Evolutionary conservation across 148 eudicot genomes (phyloP), one percentile per base, ranked within the genome.

Genomic region (Cornus kousa): DNA sequence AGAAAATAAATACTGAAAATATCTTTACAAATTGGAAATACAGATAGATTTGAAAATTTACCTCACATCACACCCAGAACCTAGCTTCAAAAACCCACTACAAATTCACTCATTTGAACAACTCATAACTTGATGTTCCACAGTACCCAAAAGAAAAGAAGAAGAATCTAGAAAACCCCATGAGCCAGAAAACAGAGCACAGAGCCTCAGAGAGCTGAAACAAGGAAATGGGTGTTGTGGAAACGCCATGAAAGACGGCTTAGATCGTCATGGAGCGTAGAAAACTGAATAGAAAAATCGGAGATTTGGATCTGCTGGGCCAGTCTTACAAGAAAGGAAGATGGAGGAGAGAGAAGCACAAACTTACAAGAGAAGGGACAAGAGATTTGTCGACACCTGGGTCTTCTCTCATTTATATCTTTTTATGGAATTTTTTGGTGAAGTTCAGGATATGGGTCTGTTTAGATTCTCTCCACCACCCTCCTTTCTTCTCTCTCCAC

Each of bases 341-440:
- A 8, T 20, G 31, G 66, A 17, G 66, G 66, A 17, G 66, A 62
- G 64, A 62, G 69, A 77, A 64, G 79, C 48, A 28, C 65, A 67
- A 68, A 77, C 73, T 77, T 77, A 53, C 79, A 77, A n/a, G 73
- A 68, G 79, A 77, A 68, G 79, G 73, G 79, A 68, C 79, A 77
- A 6, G n/a, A 53, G 78, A 68, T 67, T 76, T 76, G 71, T 76
- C 78, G 2, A 67, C 46, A 76, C 14, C 64, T 68, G 72, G 24
- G 43, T 76, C 79, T 67, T 67, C 78, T 75, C 39, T 62, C 62
- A 46, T 67, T 75, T 76, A 31, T 50, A 67, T 76, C 31, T 67
- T 67, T 67, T 66, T 76, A 35, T 48, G 62, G 78, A 66, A 4
- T 76, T 76, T 76, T 33, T 67, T 48, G 40, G 9, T 8, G 79